These are phyloP conservation scores for Melaleuca alternifolia DNA, from an alignment of 345 rosid species.

Conservation along the genomic window DNA sequence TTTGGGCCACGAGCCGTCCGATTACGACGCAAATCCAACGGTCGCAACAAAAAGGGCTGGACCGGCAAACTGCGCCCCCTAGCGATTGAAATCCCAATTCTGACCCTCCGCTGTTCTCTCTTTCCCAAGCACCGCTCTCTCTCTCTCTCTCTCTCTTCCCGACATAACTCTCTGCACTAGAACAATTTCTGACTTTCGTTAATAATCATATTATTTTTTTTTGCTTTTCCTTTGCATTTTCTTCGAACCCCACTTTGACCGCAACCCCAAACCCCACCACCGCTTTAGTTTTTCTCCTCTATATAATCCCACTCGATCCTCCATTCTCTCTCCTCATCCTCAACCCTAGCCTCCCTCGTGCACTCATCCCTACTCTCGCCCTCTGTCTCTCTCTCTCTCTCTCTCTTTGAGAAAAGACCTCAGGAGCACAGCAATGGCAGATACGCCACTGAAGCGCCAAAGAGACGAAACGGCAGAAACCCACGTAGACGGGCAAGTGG, in stretches of 20 bases:
- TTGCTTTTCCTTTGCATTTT: background rate
- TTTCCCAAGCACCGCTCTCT: background rate
- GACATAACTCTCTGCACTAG: background rate
- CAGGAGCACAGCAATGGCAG: constrained; percentile 27
- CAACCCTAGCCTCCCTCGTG: background rate
- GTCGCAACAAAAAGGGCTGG: background rate
- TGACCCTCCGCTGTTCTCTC: background rate
- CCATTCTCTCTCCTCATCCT: constrained; percentile 31
- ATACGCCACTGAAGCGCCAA: constrained; percentile 37
- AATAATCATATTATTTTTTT: background rate
- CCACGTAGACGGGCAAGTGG: constrained; percentile 8
- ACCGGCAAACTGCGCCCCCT: background rate
- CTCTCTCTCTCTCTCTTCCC: background rate
- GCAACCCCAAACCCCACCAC: background rate
- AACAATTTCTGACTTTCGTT: background rate
- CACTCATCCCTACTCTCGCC: background rate
- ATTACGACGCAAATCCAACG: background rate
- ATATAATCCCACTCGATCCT: constrained; percentile 33
- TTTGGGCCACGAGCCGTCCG: background rate
- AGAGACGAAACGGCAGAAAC: constrained; percentile 31
- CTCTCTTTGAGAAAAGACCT: background rate
- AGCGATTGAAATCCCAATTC: background rate
- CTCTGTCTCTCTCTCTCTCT: background rate
- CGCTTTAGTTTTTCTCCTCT: constrained; percentile 18
- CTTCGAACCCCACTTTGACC: constrained; percentile 30